Evolutionary conservation across 2,329 filamentous ascomycete genomes (phyloP).

Genomic region (Aspergillus udagawae): DNA sequence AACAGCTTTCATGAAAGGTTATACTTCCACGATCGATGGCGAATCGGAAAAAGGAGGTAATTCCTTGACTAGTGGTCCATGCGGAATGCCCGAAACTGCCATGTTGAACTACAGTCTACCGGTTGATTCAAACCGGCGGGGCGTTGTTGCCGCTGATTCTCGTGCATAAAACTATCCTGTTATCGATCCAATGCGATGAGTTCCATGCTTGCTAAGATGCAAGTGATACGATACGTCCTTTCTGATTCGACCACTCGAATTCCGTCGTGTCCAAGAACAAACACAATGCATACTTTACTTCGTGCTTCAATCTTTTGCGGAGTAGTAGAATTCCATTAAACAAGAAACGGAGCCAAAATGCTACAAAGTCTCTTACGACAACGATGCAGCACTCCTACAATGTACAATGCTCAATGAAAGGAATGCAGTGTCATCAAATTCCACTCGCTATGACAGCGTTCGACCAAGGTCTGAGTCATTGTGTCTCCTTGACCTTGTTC

Average conservation of each 20-base stretch:
- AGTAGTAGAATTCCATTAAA: background rate
- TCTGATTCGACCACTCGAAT: background rate
- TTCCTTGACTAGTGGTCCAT: conserved; percentile 9
- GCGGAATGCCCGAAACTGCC: conserved; percentile 6
- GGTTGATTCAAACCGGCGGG: conserved; percentile 25
- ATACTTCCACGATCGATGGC: background rate
- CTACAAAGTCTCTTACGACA: background rate
- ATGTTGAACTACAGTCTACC: conserved; percentile 16
- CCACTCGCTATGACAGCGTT: background rate
- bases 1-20: background rate
- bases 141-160: conserved; percentile 19
- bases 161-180: conserved; percentile 19
- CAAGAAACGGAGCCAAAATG: background rate
- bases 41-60: background rate
- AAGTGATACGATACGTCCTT: conserved; percentile 9
- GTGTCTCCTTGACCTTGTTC: background rate
- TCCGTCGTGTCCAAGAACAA: background rate
- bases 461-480: background rate
- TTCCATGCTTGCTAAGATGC: conserved; percentile 1
- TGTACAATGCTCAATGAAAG: background rate
- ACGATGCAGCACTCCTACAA: background rate
- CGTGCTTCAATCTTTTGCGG: background rate
- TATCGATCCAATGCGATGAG: conserved; percentile 13
- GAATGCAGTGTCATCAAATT: background rate
- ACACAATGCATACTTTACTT: background rate